Base-by-base conservation (phyloP, 2,329 filamentous ascomycete species). In the Fusarium nematophilum region DNA sequence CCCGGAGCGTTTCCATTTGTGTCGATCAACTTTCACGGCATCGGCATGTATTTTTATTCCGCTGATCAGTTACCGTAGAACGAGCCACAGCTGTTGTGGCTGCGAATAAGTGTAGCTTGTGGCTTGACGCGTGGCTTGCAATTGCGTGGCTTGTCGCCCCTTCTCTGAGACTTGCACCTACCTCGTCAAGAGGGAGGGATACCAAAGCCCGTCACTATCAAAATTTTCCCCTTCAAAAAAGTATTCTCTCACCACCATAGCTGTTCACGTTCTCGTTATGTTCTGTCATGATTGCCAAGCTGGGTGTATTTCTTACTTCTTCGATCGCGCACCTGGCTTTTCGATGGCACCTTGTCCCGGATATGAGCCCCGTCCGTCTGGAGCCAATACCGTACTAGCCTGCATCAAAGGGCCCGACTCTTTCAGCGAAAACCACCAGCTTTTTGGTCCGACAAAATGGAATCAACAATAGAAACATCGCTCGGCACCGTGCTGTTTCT, bases 11-110 rank as follows among this genome's bases (percentile, higher is more conserved):
- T 47, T 42, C 52, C 26, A 44, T 42, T 15, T 45, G 26, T 49
- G 21, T 15, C 27, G 42, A 54, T 39, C 53, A 49, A 52, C 30
- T 18, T n/a, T 39, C 21, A 14, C 25, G 31, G 15, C 42, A n/a
- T n/a, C n/a, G n/a, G n/a, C n/a, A n/a, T n/a, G n/a, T 33, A 30
- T 37, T 33, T n/a, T 59, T 55, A 44, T 62, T 37, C 29, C 57
- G 54, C 52, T 60, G 64, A 66, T 66, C 64, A 54, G 15, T 43
- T 38, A n/a, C n/a, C n/a, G n/a, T n/a, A n/a, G n/a, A n/a, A n/a
- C 42, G 33, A 25, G 30, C 33, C 31, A 33, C 39, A 15, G 21
- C 33, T 39, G 15, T 46, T 64, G 58, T n/a, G n/a, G n/a, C n/a
- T n/a, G n/a, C n/a, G n/a, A n/a, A n/a, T n/a, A n/a, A n/a, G n/a